phyloP scores from a whole-genome alignment of 2,329 filamentous ascomycete species.

The Aspergillus hiratsukae region DNA sequence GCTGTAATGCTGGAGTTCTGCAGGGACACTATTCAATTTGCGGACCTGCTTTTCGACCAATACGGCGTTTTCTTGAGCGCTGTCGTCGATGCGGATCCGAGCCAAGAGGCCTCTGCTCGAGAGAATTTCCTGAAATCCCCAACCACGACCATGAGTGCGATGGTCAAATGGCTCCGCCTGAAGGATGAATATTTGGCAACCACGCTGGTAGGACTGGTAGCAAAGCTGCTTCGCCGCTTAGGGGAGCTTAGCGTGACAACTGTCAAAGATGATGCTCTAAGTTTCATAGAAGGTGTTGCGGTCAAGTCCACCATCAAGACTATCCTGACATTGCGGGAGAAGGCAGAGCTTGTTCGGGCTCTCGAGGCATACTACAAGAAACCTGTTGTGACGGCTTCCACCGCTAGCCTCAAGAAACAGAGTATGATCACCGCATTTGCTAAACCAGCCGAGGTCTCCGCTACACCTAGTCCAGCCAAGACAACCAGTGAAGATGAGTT shows the following conservation, averaged over 20 bases:
- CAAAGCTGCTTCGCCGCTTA: slow-evolving; percentile 78
- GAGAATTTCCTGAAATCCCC: slow-evolving; percentile 61
- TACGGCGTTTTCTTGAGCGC: slow-evolving; percentile 78
- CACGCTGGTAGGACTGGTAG: slow-evolving; percentile 75
- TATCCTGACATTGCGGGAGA: slow-evolving; percentile 75
- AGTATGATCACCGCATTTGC: slow-evolving; percentile 39
- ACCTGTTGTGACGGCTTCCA: slow-evolving; percentile 39
- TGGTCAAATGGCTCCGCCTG: slow-evolving; percentile 84
- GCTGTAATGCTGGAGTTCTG: slow-evolving; percentile 84
- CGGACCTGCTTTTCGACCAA: slow-evolving; percentile 76
- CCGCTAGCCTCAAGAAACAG: slow-evolving; percentile 42
- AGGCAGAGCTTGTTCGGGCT: slow-evolving; percentile 69
- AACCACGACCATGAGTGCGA: slow-evolving; percentile 58
- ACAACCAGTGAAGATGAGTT: slow-evolving; percentile 37
- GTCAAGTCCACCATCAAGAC: slow-evolving; percentile 61
- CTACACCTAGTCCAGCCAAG: slow-evolving; percentile 27
- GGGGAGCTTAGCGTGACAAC: slow-evolving; percentile 67
- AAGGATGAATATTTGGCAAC: slow-evolving; percentile 81
- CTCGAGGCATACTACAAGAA: slow-evolving; percentile 51
- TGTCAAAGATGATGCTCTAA: slow-evolving; percentile 63
- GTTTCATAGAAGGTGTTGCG: slow-evolving; percentile 53
- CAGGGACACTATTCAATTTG: slow-evolving; percentile 90
- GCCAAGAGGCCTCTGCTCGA: slow-evolving; percentile 37
- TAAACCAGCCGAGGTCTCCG: slow-evolving; percentile 32
- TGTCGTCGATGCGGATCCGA: slow-evolving; percentile 46